A percentile compares a stretch with the other conserved stretches of the same genome.
Conservation (phyloP, 2,329 filamentous ascomycete species). For the Triangularia verruculosa region DNA sequence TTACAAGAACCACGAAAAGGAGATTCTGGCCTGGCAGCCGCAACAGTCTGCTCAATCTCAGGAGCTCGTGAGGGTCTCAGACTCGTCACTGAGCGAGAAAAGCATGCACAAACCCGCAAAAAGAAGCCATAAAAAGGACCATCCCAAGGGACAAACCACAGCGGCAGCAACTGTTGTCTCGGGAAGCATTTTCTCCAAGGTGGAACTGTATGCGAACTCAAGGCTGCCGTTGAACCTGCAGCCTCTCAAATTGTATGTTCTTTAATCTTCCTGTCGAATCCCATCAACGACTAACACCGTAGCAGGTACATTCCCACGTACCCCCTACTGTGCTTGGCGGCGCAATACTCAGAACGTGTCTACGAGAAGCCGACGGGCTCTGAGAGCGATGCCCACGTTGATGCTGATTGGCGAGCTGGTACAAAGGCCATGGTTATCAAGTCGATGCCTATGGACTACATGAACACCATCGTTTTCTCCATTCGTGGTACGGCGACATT, state of each 20-base stretch:
- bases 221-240: slow-evolving; percentile 65
- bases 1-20: slow-evolving; percentile 51
- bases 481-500: slow-evolving; percentile 78
- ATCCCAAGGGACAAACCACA: slow-evolving; percentile 37
- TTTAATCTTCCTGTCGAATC: neutral
- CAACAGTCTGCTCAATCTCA: slow-evolving; percentile 6
- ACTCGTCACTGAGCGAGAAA: slow-evolving; percentile 12
- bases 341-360: slow-evolving; percentile 71
- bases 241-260: slow-evolving; percentile 61
- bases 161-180: slow-evolving; percentile 39
- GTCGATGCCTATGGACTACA: slow-evolving; percentile 72
- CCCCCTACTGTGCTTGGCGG: slow-evolving; percentile 73
- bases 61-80: neutral
- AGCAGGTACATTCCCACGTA: slow-evolving; percentile 69
- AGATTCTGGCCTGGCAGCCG: slow-evolving; percentile 46
- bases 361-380: slow-evolving; percentile 63
- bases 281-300: slow-evolving; percentile 17
- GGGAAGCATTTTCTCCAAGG: slow-evolving; percentile 68
- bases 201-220: slow-evolving; percentile 76
- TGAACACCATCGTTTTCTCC: slow-evolving; percentile 77
- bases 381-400: slow-evolving; percentile 67
- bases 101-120: slow-evolving; percentile 27
- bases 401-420: slow-evolving; percentile 68
- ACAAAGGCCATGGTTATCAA: slow-evolving; percentile 86
- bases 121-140: slow-evolving; percentile 34